Evolutionary conservation across 805 yeast genomes (phyloP).

Genomic region (Candida odintsovae): DNA sequence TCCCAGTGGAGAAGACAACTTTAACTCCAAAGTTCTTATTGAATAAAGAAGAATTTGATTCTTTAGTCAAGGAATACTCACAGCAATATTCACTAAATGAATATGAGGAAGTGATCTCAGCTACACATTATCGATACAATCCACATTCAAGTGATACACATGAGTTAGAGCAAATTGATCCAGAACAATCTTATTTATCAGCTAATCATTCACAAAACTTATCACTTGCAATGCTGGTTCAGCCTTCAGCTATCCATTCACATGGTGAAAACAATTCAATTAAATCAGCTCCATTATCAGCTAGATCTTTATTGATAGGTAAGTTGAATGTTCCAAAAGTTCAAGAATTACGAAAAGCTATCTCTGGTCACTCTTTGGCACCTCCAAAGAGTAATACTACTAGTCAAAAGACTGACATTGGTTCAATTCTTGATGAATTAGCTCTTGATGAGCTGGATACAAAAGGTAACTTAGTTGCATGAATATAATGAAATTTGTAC

Average conservation of each 20-base stretch:
- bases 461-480: constrained; percentile 12
- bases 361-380: constrained; percentile 14
- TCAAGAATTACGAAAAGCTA: constrained; percentile 21
- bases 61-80: constrained; percentile 2
- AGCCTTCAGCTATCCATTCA: constrained; percentile 1
- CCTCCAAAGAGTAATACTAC: constrained; percentile 3
- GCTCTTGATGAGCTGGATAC: constrained; percentile 15
- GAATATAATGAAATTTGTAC: not conserved
- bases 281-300: constrained; percentile 23
- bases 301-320: constrained; percentile 20
- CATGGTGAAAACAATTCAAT: constrained; percentile 17
- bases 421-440: constrained; percentile 19
- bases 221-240: constrained; percentile 15
- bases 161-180: constrained; percentile 2
- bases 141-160: not conserved
- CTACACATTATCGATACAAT: constrained; percentile 19
- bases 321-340: constrained; percentile 22
- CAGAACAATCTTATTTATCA: constrained; percentile 4
- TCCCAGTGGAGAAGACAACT: constrained; percentile 11
- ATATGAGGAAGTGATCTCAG: constrained; percentile 15
- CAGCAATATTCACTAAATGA: constrained; percentile 4
- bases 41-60: constrained; percentile 7
- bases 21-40: constrained; percentile 5
- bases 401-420: constrained; percentile 17
- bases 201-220: constrained; percentile 10